A percentile compares a stretch with the other conserved stretches of the same genome.
phyloP scores from a whole-genome alignment of 2,329 filamentous ascomycete genomes.

The Fusarium heterosporum region DNA sequence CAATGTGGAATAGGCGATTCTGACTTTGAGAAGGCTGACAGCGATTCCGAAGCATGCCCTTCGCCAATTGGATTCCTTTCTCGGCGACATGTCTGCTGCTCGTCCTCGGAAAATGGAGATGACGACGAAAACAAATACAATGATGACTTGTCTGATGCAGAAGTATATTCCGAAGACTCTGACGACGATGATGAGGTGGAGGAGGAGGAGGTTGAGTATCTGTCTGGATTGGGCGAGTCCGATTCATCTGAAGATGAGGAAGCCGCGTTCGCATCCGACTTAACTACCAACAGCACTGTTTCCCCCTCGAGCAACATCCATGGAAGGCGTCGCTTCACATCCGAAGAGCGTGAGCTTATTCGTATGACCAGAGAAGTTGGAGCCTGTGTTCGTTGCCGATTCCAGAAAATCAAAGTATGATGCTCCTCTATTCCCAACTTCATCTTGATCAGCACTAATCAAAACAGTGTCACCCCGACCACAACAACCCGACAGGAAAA shows the following conservation, averaged over 20 bases:
- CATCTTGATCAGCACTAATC: constrained; percentile 6
- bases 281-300: background rate
- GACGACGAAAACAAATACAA: too few relatives aligned
- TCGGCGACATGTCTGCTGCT: background rate
- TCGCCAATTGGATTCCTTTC: background rate
- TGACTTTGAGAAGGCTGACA: background rate
- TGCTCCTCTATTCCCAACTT: background rate
- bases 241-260: background rate
- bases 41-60: background rate
- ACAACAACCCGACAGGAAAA: constrained; percentile 46
- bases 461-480: constrained; percentile 54
- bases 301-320: background rate
- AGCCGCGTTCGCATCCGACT: background rate
- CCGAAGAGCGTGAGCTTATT: background rate
- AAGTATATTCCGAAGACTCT: constrained; percentile 7
- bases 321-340: constrained; percentile 5
- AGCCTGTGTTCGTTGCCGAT: constrained; percentile 40
- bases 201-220: constrained; percentile 8
- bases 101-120: background rate
- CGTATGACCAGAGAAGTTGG: constrained; percentile 7
- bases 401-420: constrained; percentile 41
- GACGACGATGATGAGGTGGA: constrained; percentile 21
- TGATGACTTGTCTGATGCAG: background rate
- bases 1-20: background rate
- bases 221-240: background rate